These are phyloP conservation scores for Xylaria flabelliformis DNA, from an alignment of 495 filamentous ascomycete genomes.

Conservation along the genomic window DNA sequence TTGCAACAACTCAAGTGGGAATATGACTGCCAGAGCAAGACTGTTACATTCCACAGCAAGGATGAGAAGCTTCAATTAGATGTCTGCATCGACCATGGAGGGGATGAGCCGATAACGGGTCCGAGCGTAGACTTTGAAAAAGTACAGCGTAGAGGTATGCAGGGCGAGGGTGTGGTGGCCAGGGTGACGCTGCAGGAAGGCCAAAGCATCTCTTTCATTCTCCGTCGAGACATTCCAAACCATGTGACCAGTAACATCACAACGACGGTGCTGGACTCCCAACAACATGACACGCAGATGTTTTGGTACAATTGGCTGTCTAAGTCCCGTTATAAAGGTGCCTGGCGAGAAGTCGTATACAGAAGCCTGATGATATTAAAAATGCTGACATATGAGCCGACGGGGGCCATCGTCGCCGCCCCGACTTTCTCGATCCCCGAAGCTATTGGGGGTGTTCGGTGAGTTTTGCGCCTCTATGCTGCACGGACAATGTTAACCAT, in stretches of 20 bases:
- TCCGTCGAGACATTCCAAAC: slow-evolving; percentile 62
- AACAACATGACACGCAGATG: slow-evolving; percentile 68
- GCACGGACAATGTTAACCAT: slow-evolving; percentile 13
- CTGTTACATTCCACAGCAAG: slow-evolving; percentile 65
- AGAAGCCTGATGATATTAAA: slow-evolving; percentile 75
- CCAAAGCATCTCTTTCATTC: slow-evolving; percentile 69
- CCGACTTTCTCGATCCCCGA: slow-evolving; percentile 72
- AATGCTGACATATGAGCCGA: slow-evolving; percentile 69
- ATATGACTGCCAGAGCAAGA: slow-evolving; percentile 57
- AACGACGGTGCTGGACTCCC: slow-evolving; percentile 56
- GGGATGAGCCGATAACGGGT: slow-evolving; percentile 52
- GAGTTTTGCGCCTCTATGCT: slow-evolving; percentile 19
- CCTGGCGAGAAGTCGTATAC: slow-evolving; percentile 70
- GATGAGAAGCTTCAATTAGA: slow-evolving; percentile 66
- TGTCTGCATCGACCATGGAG: slow-evolving; percentile 65
- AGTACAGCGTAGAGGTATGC: slow-evolving; percentile 55
- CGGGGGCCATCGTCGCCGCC: slow-evolving; percentile 56
- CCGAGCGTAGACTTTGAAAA: slow-evolving; percentile 59
- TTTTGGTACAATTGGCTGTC: slow-evolving; percentile 77
- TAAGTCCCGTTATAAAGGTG: slow-evolving; percentile 70
- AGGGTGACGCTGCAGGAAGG: slow-evolving; percentile 64
- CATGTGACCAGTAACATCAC: slow-evolving; percentile 61
- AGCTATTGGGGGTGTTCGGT: slow-evolving; percentile 68
- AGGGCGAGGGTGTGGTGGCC: slow-evolving; percentile 66
- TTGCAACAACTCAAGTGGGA: slow-evolving; percentile 46